These are phyloP conservation scores for Yamadazyma takamatsuzukensis DNA, from an alignment of 805 yeast genomes.

Conservation along the genomic window DNA sequence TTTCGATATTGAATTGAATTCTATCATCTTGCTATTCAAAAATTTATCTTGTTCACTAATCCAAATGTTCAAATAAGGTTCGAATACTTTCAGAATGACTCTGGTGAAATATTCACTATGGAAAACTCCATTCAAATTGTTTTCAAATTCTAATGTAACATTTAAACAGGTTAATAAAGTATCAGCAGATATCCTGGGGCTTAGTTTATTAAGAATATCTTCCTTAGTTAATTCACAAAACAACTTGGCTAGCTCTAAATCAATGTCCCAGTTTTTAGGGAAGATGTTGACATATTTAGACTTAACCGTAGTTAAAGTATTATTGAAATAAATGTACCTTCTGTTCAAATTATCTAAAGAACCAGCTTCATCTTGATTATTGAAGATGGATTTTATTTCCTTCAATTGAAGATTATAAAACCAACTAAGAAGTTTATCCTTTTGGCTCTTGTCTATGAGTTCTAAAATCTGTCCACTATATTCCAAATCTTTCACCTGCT, in stretches of 20 bases:
- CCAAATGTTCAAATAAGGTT: slow-evolving; percentile 84
- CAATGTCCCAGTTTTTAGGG: slow-evolving; percentile 71
- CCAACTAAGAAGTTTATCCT: slow-evolving; percentile 65
- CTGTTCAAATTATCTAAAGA: slow-evolving; percentile 82
- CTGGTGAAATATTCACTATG: slow-evolving; percentile 41
- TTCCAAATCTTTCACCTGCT: slow-evolving; percentile 27
- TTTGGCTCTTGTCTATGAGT: slow-evolving; percentile 52
- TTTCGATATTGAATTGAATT: slow-evolving; percentile 57
- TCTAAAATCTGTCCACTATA: slow-evolving; percentile 77
- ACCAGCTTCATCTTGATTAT: slow-evolving; percentile 87
- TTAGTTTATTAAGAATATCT: slow-evolving; percentile 44
- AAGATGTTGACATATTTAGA: slow-evolving; percentile 51
- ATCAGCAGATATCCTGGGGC: slow-evolving; percentile 50
- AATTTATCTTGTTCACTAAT: slow-evolving; percentile 74
- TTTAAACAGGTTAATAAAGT: slow-evolving; percentile 65
- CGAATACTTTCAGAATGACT: slow-evolving; percentile 64
- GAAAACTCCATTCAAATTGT: slow-evolving; percentile 61
- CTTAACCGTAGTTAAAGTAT: slow-evolving; percentile 59
- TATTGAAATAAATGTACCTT: slow-evolving; percentile 77
- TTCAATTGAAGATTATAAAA: slow-evolving; percentile 64
- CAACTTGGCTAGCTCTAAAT: slow-evolving; percentile 50
- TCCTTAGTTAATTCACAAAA: slow-evolving; percentile 69
- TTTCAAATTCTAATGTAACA: slow-evolving; percentile 82
- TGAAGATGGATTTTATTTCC: slow-evolving; percentile 75
- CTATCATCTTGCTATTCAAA: slow-evolving; percentile 58